Conservation (phyloP, 1,139 yeast species). For the Kodamaea plutei region DNA sequence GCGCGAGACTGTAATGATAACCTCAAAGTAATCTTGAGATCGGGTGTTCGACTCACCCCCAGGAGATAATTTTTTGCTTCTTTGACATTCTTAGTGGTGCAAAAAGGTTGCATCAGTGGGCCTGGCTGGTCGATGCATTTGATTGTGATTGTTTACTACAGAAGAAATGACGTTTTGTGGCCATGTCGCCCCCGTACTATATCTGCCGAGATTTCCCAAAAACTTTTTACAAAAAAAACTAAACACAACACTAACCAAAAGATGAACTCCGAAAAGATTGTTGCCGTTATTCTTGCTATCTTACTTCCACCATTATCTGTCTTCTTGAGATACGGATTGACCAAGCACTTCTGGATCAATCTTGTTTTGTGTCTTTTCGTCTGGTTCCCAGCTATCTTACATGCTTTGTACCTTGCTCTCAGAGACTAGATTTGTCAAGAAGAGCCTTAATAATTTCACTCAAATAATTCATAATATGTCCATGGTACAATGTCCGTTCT, state of each 20-base stretch:
- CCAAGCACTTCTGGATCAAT: constrained; percentile 59
- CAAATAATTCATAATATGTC: no score
- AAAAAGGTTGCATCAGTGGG: no score
- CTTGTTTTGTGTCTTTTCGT: constrained; percentile 55
- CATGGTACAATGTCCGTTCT: no score
- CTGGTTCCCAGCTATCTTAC: constrained; percentile 76
- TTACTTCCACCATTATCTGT: constrained; percentile 73
- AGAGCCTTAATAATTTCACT: no score
- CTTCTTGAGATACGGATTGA: constrained; percentile 59
- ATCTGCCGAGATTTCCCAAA: no score
- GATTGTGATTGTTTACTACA: no score
- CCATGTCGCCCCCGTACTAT: constrained; percentile 1
- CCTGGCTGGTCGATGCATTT: no score
- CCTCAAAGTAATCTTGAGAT: constrained; percentile 64
- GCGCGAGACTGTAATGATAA: constrained; percentile 72
- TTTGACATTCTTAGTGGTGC: no score
- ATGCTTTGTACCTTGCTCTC: constrained; percentile 62
- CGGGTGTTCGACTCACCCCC: constrained; percentile 87
- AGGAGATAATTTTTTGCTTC: constrained; percentile 60
- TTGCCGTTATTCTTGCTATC: constrained; percentile 47
- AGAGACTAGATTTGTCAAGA: constrained; percentile 20
- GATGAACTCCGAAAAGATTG: constrained; percentile 43
- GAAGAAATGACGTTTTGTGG: no score
- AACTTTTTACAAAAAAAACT: no score
- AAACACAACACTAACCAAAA: constrained; percentile 2